Base-by-base conservation (phyloP, 805 yeast genomes). In the Scheffersomyces coipomensis region DNA sequence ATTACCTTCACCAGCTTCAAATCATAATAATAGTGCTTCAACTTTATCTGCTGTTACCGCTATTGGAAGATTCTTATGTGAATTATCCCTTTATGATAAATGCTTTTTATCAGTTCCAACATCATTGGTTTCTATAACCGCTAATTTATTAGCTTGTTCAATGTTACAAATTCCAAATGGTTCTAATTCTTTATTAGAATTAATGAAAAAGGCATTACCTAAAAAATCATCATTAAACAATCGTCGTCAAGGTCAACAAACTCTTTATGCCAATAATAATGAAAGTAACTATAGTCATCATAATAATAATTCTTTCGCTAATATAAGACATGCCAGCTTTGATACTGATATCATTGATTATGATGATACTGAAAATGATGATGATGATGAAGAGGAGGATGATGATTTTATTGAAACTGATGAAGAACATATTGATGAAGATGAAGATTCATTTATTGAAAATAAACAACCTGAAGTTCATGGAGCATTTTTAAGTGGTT, bases 41-140 rank as follows among this genome's bases (percentile, higher is more conserved):
- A 64, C 68, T 7, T 66, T 70, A 27, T 66, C 75, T n/a, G 81
- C 81, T 4, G 72, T 75, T 21, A 66, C 78, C 21, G 82, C 80
- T 3, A 73, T 78, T 26, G 68, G 72, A 19, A 64, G 79, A 31
- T 78, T 78, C 47, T 66, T 80, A 29, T 72, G 81, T 48, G 83
- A 79, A 51, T 53, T 78, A 18, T 62, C 81, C 1, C 49, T 77
- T 21, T 78, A 78, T 47, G 75, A 76, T 38, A 66, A 75, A 39
- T 67, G 61, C 41, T 77, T 73, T 45, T 47, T 79, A 43, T 60
- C 67, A 7, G 62, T 72, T 35, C 68, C 75, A 9, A 51, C 76
- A 1, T 71, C 81, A 1, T 53, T 75, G 17, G 66, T 75, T 19
- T 68, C 83, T 1, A 55, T 73, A 17, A 61, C 80, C 2, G 76